These are phyloP conservation scores for Xenosphaeropsis pyriputrescens DNA, from an alignment of 2,329 filamentous ascomycete genomes.

Conservation along the genomic window DNA sequence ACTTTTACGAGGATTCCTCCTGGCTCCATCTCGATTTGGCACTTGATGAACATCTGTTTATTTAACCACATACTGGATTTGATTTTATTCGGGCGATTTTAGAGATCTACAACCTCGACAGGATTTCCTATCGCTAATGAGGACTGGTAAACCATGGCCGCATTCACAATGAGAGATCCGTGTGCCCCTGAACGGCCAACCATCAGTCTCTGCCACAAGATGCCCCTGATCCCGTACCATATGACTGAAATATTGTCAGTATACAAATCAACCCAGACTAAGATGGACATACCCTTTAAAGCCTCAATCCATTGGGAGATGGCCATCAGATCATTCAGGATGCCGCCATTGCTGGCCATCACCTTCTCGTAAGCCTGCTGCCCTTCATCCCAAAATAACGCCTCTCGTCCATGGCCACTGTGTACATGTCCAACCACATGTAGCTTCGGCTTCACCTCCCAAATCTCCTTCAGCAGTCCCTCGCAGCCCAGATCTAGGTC, in stretches of 20 bases:
- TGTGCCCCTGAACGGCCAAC: slow-evolving; percentile 32
- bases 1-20: too few relatives aligned
- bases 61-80: too few relatives aligned
- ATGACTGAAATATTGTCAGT: slow-evolving; percentile 19
- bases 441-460: slow-evolving; percentile 40
- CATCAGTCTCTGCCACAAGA: slow-evolving; percentile 41
- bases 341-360: slow-evolving; percentile 14
- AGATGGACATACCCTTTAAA: slow-evolving; percentile 12
- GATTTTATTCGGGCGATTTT: not conserved
- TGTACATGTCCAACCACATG: slow-evolving; percentile 58
- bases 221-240: slow-evolving; percentile 33
- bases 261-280: not conserved
- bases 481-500: slow-evolving; percentile 39
- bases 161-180: slow-evolving; percentile 43
- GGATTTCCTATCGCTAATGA: slow-evolving; percentile 30
- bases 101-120: slow-evolving; percentile 15
- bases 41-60: too few relatives aligned
- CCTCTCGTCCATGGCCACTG: slow-evolving; percentile 40
- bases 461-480: slow-evolving; percentile 38
- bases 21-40: too few relatives aligned
- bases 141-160: slow-evolving; percentile 34
- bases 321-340: slow-evolving; percentile 16
- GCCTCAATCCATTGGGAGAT: slow-evolving; percentile 31
- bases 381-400: slow-evolving; percentile 45
- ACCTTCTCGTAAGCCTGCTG: slow-evolving; percentile 25